Evolutionary conservation across 208 protist species (phyloP).

Genomic region (Crithidia bombi): DNA sequence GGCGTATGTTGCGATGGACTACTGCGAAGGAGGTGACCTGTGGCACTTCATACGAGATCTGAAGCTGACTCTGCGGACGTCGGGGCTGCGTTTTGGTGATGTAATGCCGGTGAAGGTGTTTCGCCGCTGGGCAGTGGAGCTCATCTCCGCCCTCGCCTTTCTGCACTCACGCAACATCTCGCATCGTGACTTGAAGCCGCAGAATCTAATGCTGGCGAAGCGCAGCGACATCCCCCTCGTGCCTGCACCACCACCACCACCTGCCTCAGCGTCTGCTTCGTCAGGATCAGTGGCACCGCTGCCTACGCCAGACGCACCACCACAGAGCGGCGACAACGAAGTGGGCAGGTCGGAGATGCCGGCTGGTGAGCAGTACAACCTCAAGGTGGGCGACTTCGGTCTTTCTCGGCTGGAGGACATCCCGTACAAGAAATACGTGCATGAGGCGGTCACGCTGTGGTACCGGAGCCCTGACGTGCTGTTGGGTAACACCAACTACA

Average conservation of each 20-base stretch:
- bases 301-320: no score
- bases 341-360: not conserved
- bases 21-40: slow-evolving; percentile 95
- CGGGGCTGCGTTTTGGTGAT: slow-evolving; percentile 40
- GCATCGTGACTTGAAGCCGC: slow-evolving; percentile 69
- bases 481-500: slow-evolving; percentile 83
- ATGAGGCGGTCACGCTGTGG: slow-evolving; percentile 94
- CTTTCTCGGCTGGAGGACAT: slow-evolving; percentile 85
- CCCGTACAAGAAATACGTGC: slow-evolving; percentile 90
- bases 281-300: not conserved
- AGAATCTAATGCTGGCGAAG: slow-evolving; percentile 83
- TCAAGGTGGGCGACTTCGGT: slow-evolving; percentile 92
- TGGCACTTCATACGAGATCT: slow-evolving; percentile 89
- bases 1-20: slow-evolving; percentile 96
- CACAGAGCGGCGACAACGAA: slow-evolving; percentile 7
- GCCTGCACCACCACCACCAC: not conserved
- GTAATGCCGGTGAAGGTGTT: slow-evolving; percentile 39
- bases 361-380: slow-evolving; percentile 38
- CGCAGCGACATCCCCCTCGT: not conserved
- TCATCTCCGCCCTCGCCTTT: slow-evolving; percentile 70
- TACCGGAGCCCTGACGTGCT: slow-evolving; percentile 94
- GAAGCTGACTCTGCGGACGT: slow-evolving; percentile 15
- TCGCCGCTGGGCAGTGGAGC: slow-evolving; percentile 69
- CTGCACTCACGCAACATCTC: slow-evolving; percentile 72
- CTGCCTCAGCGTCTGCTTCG: not conserved